These are phyloP conservation scores for Aquilaria malaccensis DNA, from an alignment of 345 rosid species.

Conservation along the genomic window DNA sequence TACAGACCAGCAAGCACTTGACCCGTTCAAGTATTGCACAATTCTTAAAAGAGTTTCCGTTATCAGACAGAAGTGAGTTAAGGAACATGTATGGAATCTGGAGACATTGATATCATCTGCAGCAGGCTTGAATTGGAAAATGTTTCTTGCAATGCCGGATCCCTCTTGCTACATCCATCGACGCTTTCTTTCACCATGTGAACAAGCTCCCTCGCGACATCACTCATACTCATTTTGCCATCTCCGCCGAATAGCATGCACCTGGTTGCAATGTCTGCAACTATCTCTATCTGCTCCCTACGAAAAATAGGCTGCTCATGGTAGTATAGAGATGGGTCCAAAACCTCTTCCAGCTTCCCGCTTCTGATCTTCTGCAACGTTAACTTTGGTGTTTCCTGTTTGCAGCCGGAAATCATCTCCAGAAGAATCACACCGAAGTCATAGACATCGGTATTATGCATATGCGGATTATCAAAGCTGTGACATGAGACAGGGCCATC, in stretches of 20 bases:
- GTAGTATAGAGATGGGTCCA: slow-evolving; percentile 60
- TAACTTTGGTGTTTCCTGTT: slow-evolving; percentile 31
- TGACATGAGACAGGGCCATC: slow-evolving; percentile 17
- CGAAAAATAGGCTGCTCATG: slow-evolving; percentile 45
- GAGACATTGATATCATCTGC: slow-evolving; percentile 91
- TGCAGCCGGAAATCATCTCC: slow-evolving; percentile 64
- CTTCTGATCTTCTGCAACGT: slow-evolving; percentile 45
- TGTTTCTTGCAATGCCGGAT: slow-evolving; percentile 67
- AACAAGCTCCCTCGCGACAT: slow-evolving; percentile 64
- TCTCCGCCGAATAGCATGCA: slow-evolving; percentile 70
- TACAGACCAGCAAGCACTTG: too few species aligned
- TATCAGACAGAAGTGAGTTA: slow-evolving; percentile 7
- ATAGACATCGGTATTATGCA: slow-evolving; percentile 35
- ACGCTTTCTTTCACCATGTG: slow-evolving; percentile 43
- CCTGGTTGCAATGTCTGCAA: slow-evolving; percentile 70
- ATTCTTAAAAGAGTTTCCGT: background rate
- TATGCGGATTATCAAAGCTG: slow-evolving; percentile 11
- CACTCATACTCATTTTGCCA: slow-evolving; percentile 68
- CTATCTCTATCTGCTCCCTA: slow-evolving; percentile 57
- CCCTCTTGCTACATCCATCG: slow-evolving; percentile 39
- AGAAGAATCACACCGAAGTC: slow-evolving; percentile 61
- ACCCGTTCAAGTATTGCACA: too few species aligned
- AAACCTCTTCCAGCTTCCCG: slow-evolving; percentile 65
- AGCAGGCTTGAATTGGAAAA: slow-evolving; percentile 83
- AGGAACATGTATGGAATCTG: slow-evolving; percentile 52